Percentiles rank a stretch among this genome's conserved stretches.
These are phyloP conservation scores for Aspergillus sp. DNA, from an alignment of 2,329 filamentous ascomycete genomes.

Conservation along the genomic window DNA sequence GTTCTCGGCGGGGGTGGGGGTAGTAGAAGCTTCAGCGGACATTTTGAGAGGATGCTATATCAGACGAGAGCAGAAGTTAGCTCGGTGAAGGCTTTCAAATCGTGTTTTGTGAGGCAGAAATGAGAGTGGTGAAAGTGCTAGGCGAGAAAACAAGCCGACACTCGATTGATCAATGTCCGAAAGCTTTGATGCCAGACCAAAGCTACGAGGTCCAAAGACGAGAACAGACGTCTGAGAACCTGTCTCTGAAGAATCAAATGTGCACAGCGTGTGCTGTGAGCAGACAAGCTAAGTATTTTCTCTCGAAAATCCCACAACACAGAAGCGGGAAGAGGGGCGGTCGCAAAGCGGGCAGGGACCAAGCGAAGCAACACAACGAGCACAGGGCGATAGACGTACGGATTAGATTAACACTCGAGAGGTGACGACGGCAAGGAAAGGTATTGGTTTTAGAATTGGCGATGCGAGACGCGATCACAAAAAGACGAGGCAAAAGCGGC, in stretches of 20 bases:
- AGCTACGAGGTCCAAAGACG: not conserved
- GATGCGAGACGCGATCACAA: constrained; percentile 18
- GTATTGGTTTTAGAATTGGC: constrained; percentile 9
- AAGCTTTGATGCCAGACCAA: not conserved
- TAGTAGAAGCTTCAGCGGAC: constrained; percentile 77
- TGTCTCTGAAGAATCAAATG: not conserved
- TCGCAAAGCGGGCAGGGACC: not conserved
- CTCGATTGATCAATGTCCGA: not conserved
- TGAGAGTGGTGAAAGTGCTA: not conserved
- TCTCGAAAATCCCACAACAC: constrained; percentile 1
- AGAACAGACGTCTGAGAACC: not conserved
- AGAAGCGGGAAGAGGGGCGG: constrained; percentile 15
- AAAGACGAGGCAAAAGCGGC: constrained; percentile 23
- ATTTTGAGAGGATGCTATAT: constrained; percentile 60
- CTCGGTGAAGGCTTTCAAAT: constrained; percentile 2
- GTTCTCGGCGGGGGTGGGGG: constrained; percentile 64
- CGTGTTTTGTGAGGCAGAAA: not conserved
- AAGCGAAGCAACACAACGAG: constrained; percentile 16
- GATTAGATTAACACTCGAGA: constrained; percentile 18
- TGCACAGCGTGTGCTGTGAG: constrained; percentile 1
- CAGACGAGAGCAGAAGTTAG: constrained; percentile 4
- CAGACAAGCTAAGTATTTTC: not conserved
- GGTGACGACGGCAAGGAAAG: constrained; percentile 1
- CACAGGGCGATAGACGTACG: constrained; percentile 18
- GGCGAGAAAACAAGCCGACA: not conserved